Evolutionary conservation across 2,329 filamentous ascomycete genomes (phyloP), one percentile per base, ranked within the genome.

Genomic region (Aureobasidium vineae): DNA sequence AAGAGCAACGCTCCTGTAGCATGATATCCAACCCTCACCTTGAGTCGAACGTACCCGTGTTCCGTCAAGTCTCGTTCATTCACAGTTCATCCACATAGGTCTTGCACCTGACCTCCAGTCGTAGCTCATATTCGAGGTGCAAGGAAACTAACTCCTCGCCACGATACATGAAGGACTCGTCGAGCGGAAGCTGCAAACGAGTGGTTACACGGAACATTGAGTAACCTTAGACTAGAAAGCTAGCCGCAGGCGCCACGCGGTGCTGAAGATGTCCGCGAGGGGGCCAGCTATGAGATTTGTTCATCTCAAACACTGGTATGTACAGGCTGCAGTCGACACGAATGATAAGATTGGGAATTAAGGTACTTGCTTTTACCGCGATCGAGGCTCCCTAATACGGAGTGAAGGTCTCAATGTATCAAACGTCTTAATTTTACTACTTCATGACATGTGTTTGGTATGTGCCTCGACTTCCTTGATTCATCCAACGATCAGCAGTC

Each of bases 181-280:
- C 28, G 13, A 19, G 11, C 6, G 41, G 40, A 21, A 8, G 41
- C 0, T 19, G 3, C 40, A 41, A 61, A 15, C 26, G 28, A 36
- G 57, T 15, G 19, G 8, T 2, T 5, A 61, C 28, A 7, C 2
- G 2, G 28, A 23, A 61, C 41, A 49, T 49, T n/a, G 57, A 61
- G 43, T 61, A 49, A 26, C 57, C 57, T 43, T 43, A 61, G 10
- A 49, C 43, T 23, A 28, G 57, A 61, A 61, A 43, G 11, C 57
- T 43, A 47, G 40, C 57, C 26, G 21, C 2, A 1, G 57, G 28
- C 26, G 57, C 57, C 19, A 49, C 28, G 1, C 57, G 41, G 28
- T 61, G 57, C 31, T 36, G 2, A 5, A 61, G 57, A 61, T 61
- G 57, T 56, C 53, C 41, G 33, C 53, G 33, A 36, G 41, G 57